Evolutionary conservation across 306 rosid species (phyloP).

Genomic region (Canavalia gladiata): DNA sequence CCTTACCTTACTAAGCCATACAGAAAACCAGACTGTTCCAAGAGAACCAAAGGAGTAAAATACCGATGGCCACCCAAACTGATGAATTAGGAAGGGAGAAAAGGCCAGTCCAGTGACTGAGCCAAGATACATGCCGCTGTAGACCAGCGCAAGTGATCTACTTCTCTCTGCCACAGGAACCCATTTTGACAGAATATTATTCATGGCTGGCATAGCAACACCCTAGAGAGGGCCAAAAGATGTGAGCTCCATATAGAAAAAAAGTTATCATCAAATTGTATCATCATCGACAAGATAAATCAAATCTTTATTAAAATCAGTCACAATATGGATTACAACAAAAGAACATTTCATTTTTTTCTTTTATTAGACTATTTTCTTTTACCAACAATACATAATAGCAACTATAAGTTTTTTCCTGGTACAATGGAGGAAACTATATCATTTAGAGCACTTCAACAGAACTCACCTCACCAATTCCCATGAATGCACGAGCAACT

Average conservation of each 20-base stretch:
- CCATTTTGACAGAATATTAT: conserved; percentile 96
- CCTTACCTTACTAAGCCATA: conserved; percentile 86
- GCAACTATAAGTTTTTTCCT: conserved; percentile 29
- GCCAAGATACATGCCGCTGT: conserved; percentile 99
- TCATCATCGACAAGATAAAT: conserved; percentile 12
- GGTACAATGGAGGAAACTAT: conserved; percentile 25
- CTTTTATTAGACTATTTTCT: not conserved
- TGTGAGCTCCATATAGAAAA: conserved; percentile 28
- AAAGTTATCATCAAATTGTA: conserved; percentile 5
- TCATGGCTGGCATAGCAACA: conserved; percentile 99
- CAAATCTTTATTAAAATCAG: conserved; percentile 38
- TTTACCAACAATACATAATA: conserved; percentile 3
- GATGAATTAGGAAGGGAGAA: conserved; percentile 90
- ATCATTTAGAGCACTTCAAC: conserved; percentile 14
- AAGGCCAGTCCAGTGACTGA: conserved; percentile 98
- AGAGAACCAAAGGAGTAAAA: conserved; percentile 96
- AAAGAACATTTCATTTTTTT: conserved; percentile 35
- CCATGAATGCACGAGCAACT: conserved; percentile 94
- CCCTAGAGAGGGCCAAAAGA: conserved; percentile 67
- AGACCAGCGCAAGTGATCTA: conserved; percentile 90
- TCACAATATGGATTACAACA: conserved; percentile 30
- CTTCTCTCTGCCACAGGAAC: conserved; percentile 98
- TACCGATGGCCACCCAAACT: conserved; percentile 98
- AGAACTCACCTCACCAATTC: conserved; percentile 90
- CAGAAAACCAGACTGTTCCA: conserved; percentile 85